These are phyloP conservation scores for Lichtheimia corymbifera DNA, from an alignment of 371 early-diverging fungal species.

Conservation along the genomic window DNA sequence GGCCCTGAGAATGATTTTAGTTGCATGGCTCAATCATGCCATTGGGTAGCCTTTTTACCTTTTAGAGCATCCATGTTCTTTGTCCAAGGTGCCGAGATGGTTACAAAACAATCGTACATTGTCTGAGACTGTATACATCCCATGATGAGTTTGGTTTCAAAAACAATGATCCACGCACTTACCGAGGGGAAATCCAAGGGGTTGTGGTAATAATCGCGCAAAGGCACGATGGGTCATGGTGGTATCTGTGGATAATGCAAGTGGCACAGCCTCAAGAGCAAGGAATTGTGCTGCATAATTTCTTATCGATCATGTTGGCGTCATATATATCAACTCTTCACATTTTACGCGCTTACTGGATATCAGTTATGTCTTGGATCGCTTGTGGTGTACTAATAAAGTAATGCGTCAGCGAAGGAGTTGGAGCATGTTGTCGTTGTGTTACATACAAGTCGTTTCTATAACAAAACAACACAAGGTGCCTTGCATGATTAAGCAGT, in stretches of 20 bases:
- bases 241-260: constrained; percentile 6
- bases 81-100: constrained; percentile 8
- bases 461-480: neutral
- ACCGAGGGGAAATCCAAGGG: neutral
- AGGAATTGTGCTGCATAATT: neutral
- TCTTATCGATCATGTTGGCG: neutral
- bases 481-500: no score
- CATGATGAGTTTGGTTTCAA: neutral
- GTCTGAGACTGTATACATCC: constrained; percentile 2
- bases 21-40: neutral
- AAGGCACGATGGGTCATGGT: neutral
- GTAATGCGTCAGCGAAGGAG: no score
- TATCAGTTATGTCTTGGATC: neutral
- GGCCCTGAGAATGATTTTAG: neutral
- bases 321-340: neutral
- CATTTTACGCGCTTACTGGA: neutral
- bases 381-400: constrained; percentile 8
- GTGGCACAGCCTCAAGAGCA: neutral
- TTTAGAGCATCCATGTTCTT: constrained; percentile 1
- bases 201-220: neutral
- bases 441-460: constrained; percentile 1
- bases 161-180: neutral
- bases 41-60: neutral
- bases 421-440: no score
- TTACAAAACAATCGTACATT: neutral